Percentiles rank a stretch among this genome's conserved stretches.
Conservation (phyloP, 2,329 filamentous ascomycete species). For the Colletotrichum spinosum region DNA sequence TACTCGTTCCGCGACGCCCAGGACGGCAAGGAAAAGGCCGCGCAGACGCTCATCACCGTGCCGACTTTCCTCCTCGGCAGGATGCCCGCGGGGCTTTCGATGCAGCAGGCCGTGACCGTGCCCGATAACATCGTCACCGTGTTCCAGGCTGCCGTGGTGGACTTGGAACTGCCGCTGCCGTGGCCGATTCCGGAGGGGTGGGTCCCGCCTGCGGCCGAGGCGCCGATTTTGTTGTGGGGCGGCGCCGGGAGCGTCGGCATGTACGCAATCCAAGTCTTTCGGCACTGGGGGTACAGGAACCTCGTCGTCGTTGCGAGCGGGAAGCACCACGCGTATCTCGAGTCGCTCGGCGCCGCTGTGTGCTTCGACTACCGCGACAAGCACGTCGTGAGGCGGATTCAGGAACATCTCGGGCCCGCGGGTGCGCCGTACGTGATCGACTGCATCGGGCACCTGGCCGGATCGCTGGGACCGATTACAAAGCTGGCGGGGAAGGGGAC, state of each 20-base stretch:
- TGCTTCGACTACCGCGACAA: conserved; percentile 60
- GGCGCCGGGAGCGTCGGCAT: conserved; percentile 64
- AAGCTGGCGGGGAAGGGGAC: conserved; percentile 61
- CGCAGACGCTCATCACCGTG: conserved; percentile 67
- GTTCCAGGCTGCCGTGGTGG: conserved; percentile 62
- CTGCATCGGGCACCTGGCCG: conserved; percentile 63
- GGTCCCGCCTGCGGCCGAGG: conserved; percentile 48
- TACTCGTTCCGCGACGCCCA: conserved; percentile 60
- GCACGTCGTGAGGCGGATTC: conserved; percentile 50
- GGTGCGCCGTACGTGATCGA: conserved; percentile 62
- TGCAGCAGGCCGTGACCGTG: conserved; percentile 63
- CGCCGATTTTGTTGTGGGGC: conserved; percentile 63
- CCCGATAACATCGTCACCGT: conserved; percentile 70
- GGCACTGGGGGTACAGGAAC: conserved; percentile 63
- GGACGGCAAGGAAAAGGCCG: conserved; percentile 61
- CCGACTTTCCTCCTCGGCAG: conserved; percentile 61
- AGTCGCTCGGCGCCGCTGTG: conserved; percentile 54
- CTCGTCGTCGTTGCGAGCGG: conserved; percentile 61
- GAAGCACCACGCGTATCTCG: conserved; percentile 57
- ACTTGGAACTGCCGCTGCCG: conserved; percentile 65
- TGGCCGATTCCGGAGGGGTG: conserved; percentile 65
- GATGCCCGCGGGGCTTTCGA: conserved; percentile 54
- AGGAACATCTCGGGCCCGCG: conserved; percentile 41
- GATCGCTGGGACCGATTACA: conserved; percentile 60
- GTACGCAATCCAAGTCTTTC: conserved; percentile 61